Base-by-base conservation (phyloP, 345 rosid species). In the Rhodamnia rubescens region DNA sequence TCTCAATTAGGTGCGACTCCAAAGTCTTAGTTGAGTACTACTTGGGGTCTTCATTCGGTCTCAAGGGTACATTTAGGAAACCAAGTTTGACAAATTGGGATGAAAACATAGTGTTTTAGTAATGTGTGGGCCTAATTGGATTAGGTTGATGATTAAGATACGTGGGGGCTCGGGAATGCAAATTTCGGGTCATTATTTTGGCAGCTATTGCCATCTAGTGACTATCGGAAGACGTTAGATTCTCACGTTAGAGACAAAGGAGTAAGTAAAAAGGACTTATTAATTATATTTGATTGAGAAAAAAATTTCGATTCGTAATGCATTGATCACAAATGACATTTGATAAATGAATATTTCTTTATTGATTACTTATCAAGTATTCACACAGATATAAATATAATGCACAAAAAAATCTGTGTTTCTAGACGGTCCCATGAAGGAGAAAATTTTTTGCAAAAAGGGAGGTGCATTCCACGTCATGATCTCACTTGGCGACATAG, bases 111-210 rank as follows among this genome's bases (percentile, higher is more conserved):
- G 22, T 53, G 16, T 26, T 82, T 52, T 21, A 15, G 52, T 50
- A 11, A 15, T 82, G 12, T 21, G 2, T 29, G 58, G 44, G 57
- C 44, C 40, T 82, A 51, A 55, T 53, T 55, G 84, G 84, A 83
- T 83, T 53, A 44, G 84, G 69, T 55, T 20, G 64, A 44, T 69
- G 59, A 83, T 83, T 47, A 64, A 56, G 83, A 64, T 49, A 78
- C 83, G 83, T 51, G 86, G 83, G 53, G 83, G 83, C 83, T 78
- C 49, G 86, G 26, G 26, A 78, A 75, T 55, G 86, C 36, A 53
- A 61, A 10, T 53, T 20, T 29, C 40, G 61, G 11, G 21, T 83
- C 20, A 53, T 58, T 22, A 36, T 8, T 54, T 55, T 49, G 64
- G 59, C 24, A 53, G 61, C 64, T 82, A 26, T 21, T 12, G 61